These are phyloP conservation scores for Thelonectria discophora DNA, from an alignment of 2,329 filamentous ascomycete genomes.

Conservation along the genomic window DNA sequence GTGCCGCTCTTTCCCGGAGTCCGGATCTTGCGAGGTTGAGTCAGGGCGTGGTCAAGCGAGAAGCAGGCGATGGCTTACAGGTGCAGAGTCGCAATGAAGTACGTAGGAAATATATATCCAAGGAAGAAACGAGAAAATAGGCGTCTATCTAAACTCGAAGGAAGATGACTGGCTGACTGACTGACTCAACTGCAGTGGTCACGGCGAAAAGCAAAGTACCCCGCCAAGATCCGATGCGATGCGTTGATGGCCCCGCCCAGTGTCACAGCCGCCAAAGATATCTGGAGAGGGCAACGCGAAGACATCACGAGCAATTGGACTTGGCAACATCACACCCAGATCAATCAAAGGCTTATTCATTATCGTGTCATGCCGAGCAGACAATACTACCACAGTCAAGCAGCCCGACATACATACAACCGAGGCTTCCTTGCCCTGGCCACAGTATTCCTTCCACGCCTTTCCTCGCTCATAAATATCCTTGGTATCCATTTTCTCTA, in stretches of 20 bases:
- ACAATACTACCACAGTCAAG: constrained; percentile 11
- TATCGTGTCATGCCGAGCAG: constrained; percentile 22
- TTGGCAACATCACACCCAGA: not conserved
- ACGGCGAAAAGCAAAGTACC: constrained; percentile 6
- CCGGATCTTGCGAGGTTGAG: not conserved
- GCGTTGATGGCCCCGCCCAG: constrained; percentile 14
- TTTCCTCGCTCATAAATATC: constrained; percentile 21
- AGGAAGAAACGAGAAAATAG: not conserved
- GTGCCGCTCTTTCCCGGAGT: not conserved
- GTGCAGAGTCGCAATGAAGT: too few relatives aligned
- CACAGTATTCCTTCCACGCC: constrained; percentile 19
- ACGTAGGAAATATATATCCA: not conserved
- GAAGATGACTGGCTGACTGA: constrained; percentile 14
- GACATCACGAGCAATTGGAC: too few relatives aligned
- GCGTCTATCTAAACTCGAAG: not conserved
- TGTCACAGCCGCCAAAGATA: too few relatives aligned
- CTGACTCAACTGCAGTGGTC: not conserved
- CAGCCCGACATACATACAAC: constrained; percentile 16
- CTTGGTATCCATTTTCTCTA: constrained; percentile 32
- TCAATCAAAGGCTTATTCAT: constrained; percentile 27
- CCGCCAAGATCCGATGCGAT: constrained; percentile 25
- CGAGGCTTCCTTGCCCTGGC: constrained; percentile 16
- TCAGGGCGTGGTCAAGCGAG: too few relatives aligned
- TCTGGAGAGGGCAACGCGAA: too few relatives aligned
- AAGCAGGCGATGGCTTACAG: too few relatives aligned